A percentile compares a stretch with the other conserved stretches of the same genome.
phyloP scores from a whole-genome alignment of 2,329 filamentous ascomycete species.

The Apiospora phragmitis region DNA sequence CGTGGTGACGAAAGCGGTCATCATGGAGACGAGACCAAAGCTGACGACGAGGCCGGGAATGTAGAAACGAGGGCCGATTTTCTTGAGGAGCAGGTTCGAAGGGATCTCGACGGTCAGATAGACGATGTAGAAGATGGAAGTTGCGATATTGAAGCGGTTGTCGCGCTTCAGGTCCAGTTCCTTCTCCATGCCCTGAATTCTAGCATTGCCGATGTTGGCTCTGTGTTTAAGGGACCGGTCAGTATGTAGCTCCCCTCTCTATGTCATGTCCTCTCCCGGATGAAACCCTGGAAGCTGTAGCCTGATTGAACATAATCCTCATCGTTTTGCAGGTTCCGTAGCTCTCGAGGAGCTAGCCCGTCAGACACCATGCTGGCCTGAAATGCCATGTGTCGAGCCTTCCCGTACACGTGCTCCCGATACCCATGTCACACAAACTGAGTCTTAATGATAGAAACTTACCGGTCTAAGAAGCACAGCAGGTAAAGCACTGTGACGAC shows the following conservation, averaged over 20 bases:
- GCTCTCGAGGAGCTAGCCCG: neutral
- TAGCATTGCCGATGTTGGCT: slow-evolving; percentile 53
- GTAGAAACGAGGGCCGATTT: slow-evolving; percentile 51
- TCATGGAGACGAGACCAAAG: slow-evolving; percentile 56
- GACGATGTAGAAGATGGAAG: slow-evolving; percentile 59
- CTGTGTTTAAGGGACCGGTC: slow-evolving; percentile 24
- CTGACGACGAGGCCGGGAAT: slow-evolving; percentile 54
- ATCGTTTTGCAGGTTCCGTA: neutral
- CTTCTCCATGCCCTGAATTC: slow-evolving; percentile 56
- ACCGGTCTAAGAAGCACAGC: slow-evolving; percentile 48
- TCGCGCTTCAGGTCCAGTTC: slow-evolving; percentile 44
- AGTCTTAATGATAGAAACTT: slow-evolving; percentile 8
- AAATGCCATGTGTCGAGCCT: neutral
- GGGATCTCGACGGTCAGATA: slow-evolving; percentile 58
- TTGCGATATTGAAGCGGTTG: slow-evolving; percentile 57
- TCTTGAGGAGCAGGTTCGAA: slow-evolving; percentile 56
- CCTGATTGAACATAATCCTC: neutral
- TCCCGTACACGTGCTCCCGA: neutral
- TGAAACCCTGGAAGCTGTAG: neutral
- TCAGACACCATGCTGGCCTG: neutral
- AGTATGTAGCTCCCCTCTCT: slow-evolving; percentile 13
- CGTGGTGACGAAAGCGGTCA: slow-evolving; percentile 52
- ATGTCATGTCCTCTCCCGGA: neutral
- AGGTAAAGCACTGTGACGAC: slow-evolving; percentile 54
- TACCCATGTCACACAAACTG: neutral